Conservation (phyloP, 768 basidiomycete species). For the Peribolospora baueri region DNA sequence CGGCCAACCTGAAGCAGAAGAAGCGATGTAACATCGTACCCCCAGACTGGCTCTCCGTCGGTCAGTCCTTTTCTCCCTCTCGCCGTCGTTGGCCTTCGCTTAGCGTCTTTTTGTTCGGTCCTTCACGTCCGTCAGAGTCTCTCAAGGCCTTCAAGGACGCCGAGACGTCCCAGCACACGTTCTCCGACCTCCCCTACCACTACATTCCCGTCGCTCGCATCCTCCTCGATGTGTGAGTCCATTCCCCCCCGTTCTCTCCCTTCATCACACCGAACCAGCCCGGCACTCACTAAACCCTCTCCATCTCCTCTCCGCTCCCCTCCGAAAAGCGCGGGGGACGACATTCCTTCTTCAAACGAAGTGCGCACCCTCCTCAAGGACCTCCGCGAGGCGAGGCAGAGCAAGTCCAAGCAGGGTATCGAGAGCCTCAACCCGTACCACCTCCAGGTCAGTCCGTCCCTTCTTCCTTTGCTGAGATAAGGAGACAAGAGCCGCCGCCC, state of each 20-base stretch:
- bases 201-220: constrained; percentile 79
- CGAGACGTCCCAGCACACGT: constrained; percentile 48
- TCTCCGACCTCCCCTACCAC: constrained; percentile 60
- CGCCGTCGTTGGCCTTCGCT: background rate
- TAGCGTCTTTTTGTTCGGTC: background rate
- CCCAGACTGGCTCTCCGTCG: constrained; percentile 67
- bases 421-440: constrained; percentile 55
- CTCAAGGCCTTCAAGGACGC: constrained; percentile 46
- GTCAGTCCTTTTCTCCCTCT: constrained; percentile 25
- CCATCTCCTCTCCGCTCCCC: background rate
- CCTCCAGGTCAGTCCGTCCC: constrained; percentile 34
- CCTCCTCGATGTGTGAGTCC: constrained; percentile 64
- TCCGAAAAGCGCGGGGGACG: constrained; percentile 53
- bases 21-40: constrained; percentile 80
- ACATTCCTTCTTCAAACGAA: constrained; percentile 60
- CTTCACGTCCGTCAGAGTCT: constrained; percentile 32
- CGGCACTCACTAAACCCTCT: constrained; percentile 1
- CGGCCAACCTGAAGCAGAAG: constrained; percentile 74
- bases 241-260: background rate
- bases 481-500: background rate
- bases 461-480: background rate
- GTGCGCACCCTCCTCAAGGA: constrained; percentile 71
- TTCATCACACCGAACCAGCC: background rate
- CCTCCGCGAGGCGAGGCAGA: constrained; percentile 81
- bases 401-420: constrained; percentile 72